Base-by-base conservation (phyloP, 139 green algal species). In the Yamagishiella unicocca region DNA sequence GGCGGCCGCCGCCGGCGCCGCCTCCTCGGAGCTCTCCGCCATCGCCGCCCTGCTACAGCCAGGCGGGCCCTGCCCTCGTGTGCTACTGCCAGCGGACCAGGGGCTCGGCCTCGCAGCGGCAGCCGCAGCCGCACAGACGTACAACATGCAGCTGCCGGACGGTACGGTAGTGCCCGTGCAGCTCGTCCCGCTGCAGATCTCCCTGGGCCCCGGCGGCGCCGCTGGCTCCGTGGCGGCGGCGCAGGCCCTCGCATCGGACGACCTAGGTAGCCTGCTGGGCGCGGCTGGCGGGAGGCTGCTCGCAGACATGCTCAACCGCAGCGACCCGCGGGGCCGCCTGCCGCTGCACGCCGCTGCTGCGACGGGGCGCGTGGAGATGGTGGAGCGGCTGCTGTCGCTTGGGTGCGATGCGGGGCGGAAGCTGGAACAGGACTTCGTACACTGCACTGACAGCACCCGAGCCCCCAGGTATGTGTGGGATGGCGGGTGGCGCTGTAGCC, bases 321-420 rank as follows among this genome's bases (percentile, higher is more conserved):
- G 38, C 53, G 83, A 88, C 58, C 27, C n/a, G 0, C 22, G 8
- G 7, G 83, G 83, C 25, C 42, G 83, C 17, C 53, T 88, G 68
- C 83, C 83, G 70, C 55, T 88, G 53, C 83, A 88, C 55, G 83
- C 83, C 21, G 83, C 83, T 10, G 70, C 72, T 37, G 70, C 58
- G 10, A 81, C 83, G 2, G 83, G 83, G 29, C 70, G 83, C 4
- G 38, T 46, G 38, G 70, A 75, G 83, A 50, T 82, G 35, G 83
- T 88, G 7, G 83, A 88, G 83, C 53, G 72, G 29, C 29, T 88
- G 29, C 71, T 88, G 42, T 38, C 72, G n/a, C 58, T 88, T 37
- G 83, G 83, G 27, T 81, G 70, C 29, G 83, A 88, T 14, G 62
- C 43, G 43, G 43, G 43, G 0, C 43, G 43, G 31, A 21, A 2